Conservation (phyloP, 352 stramenopile species). For the Phytopythium mirpurense region DNA sequence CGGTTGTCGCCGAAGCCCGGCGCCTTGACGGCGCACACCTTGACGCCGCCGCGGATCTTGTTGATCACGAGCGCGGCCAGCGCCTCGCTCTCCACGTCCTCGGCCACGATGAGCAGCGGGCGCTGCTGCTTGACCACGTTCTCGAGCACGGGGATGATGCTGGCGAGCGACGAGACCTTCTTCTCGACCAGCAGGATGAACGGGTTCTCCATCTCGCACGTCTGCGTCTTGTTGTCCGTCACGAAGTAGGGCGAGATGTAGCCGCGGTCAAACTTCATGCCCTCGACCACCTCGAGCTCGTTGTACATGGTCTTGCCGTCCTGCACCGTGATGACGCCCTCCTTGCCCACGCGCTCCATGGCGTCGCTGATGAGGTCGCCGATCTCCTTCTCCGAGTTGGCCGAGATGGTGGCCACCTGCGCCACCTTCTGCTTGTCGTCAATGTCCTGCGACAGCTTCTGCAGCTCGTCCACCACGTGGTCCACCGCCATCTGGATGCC, state of each 20-base stretch:
- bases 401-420: conserved; percentile 99
- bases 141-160: conserved; percentile 97
- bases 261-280: conserved; percentile 99
- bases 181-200: conserved; percentile 99
- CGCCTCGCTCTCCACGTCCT: conserved; percentile 99
- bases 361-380: conserved; percentile 97
- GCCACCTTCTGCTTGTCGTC: conserved; percentile 98
- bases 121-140: conserved; percentile 95
- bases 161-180: conserved; percentile 97
- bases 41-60: conserved; percentile 98
- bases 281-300: conserved; percentile 99
- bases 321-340: conserved; percentile 98
- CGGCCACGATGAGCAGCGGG: conserved; percentile 98
- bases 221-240: conserved; percentile 99
- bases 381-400: conserved; percentile 98
- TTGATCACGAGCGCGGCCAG: conserved; percentile 99
- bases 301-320: conserved; percentile 99
- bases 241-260: conserved; percentile 99
- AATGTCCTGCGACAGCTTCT: conserved; percentile 96
- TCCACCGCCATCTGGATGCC: conserved; percentile 98
- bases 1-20: conserved; percentile 99
- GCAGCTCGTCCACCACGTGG: conserved; percentile 93
- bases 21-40: conserved; percentile 99
- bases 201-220: conserved; percentile 98
- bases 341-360: conserved; percentile 99